A percentile compares a stretch with the other conserved stretches of the same genome.
Evolutionary conservation across 2,329 filamentous ascomycete genomes (phyloP).

Genomic region (Aspergillus costaricaensis): DNA sequence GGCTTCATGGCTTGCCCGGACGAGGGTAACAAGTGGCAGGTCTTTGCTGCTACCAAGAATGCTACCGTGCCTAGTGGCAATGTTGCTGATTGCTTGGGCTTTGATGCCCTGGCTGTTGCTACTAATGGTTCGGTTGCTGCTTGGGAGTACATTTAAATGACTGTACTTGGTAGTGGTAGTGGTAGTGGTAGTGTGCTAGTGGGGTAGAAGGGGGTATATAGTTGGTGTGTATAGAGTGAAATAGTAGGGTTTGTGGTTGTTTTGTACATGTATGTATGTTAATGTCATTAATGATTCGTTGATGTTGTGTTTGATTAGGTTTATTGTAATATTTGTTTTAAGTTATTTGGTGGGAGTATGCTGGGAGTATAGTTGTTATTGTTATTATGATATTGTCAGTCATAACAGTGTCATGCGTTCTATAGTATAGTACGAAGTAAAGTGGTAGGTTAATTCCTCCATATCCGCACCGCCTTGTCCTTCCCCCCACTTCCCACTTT

Average conservation of each 20-base stretch:
- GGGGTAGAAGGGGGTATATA: not conserved
- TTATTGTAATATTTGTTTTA: too few relatives aligned
- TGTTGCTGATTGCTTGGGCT: conserved; percentile 41
- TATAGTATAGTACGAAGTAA: too few relatives aligned
- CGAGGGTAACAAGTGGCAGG: conserved; percentile 38
- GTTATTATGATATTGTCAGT: not conserved
- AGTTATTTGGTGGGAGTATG: too few relatives aligned
- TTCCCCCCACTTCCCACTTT: conserved; percentile 89
- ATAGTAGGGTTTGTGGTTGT: too few relatives aligned
- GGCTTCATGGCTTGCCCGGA: conserved; percentile 50
- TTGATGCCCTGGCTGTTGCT: conserved; percentile 38
- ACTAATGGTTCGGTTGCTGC: conserved; percentile 34
- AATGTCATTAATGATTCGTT: too few relatives aligned
- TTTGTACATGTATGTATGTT: too few relatives aligned
- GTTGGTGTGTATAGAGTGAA: not conserved
- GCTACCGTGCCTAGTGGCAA: conserved; percentile 44
- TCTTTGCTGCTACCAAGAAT: conserved; percentile 45
- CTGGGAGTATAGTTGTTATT: not conserved
- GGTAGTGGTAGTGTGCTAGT: not conserved
- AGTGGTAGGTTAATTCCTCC: conserved; percentile 55
- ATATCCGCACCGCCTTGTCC: conserved; percentile 74
- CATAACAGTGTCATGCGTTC: not conserved
- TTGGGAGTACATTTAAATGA: conserved; percentile 45
- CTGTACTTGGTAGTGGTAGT: too few relatives aligned
- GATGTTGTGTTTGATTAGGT: too few relatives aligned